Base-by-base conservation (phyloP, 768 basidiomycete species). In the Punctularia strigosozonata region DNA sequence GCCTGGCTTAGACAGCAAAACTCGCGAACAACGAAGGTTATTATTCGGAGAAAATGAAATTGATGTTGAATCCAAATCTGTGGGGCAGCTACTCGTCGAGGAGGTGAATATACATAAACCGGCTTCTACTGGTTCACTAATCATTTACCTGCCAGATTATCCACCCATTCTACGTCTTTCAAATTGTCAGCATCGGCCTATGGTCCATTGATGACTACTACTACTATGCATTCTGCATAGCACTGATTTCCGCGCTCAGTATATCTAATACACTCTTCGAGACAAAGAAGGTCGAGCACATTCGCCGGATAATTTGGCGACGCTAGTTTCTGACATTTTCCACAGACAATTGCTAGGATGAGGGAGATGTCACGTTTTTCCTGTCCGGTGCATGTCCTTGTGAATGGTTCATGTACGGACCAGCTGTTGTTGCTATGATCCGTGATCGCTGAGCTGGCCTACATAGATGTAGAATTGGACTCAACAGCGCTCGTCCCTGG, bases 161-260 rank as follows among this genome's bases (percentile, higher is more conserved):
- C 26, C 94, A 98, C 54, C 95, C 95, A 1, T 98, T 98, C 60
- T 98, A 97, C 54, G 82, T 99, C 39, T 99, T 99, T 54, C 95
- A 99, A 69, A 80, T 97, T 47, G 89, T 89, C 36, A 95, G 90
- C 47, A 84, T 98, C 48, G 64, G 86, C 26, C 63, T 99, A 5
- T 99, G 95, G 95, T 83, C 85, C 2, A 50, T 98, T 38, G 95
- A 99, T 47, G 74, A 97, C 55, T 99, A 98, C 53, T 90, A 82
- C 48, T 97, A 97, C 52, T 98, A 98, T 56, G 94, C 92, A 8
- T 94, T 92, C 49, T 95, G 91, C 50, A 99, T 98, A 48, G 88
- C 79, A 21, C 63, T 95, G 30, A 98, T 99, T 50, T 91, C 87
- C 24, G 61, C 80, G 23, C 65, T 82, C 42, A 94, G 87, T 51